These are phyloP conservation scores for Begonia peltatifolia DNA, from an alignment of 306 rosid genomes.

Conservation along the genomic window DNA sequence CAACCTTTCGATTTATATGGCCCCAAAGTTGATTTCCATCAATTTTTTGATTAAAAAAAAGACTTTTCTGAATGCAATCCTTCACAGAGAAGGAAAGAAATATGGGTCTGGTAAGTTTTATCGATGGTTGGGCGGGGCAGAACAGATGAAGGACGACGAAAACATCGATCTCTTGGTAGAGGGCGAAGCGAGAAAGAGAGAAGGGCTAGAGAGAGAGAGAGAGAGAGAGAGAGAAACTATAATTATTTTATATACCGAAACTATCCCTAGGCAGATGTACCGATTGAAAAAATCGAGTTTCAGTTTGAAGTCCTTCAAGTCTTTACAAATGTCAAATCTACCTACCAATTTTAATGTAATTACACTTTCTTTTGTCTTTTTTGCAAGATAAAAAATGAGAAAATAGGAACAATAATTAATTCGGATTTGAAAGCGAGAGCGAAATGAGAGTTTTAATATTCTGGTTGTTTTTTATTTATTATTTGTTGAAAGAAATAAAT, in stretches of 20 bases:
- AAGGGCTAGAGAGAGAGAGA: conserved; percentile 4
- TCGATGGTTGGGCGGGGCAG: conserved; percentile 4
- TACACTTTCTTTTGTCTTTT: neutral
- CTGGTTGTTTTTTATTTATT: no score
- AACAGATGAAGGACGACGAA: neutral
- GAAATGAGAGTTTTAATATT: no score
- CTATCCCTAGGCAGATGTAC: conserved; percentile 4
- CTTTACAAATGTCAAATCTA: neutral
- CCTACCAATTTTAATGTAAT: neutral
- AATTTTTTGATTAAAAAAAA: neutral
- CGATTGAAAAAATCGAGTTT: neutral
- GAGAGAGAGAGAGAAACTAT: neutral
- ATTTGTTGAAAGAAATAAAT: no score
- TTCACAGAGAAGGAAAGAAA: neutral
- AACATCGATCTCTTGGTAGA: conserved; percentile 11
- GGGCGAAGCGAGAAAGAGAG: conserved; percentile 9
- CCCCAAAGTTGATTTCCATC: neutral
- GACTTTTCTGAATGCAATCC: neutral
- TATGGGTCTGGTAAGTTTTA: conserved; percentile 9
- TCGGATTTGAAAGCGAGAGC: neutral
- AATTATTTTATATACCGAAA: conserved; percentile 6
- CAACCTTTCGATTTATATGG: neutral
- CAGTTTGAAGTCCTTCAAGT: neutral
- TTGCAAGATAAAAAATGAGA: neutral
- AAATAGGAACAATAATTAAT: neutral